These are phyloP conservation scores for Litchi chinensis DNA, from an alignment of 345 rosid genomes.

Conservation along the genomic window DNA sequence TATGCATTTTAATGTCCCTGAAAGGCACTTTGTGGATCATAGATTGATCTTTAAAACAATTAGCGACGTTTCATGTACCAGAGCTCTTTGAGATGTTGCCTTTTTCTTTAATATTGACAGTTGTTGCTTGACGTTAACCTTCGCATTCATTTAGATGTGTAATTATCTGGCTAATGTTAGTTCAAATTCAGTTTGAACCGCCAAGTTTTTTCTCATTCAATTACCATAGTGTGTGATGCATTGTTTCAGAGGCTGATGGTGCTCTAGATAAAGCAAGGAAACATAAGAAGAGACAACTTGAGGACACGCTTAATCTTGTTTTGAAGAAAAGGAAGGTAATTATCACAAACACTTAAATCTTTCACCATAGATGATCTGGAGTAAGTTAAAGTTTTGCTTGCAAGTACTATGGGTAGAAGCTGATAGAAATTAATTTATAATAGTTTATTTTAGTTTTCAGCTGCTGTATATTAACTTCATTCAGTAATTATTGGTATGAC, in stretches of 20 bases:
- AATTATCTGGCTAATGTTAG: constrained; percentile 1
- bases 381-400: background rate
- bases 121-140: background rate
- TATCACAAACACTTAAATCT: background rate
- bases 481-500: background rate
- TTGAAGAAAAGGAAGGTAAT: constrained; percentile 88
- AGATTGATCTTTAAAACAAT: background rate
- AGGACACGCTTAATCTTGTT: constrained; percentile 93
- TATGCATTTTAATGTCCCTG: background rate
- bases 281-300: constrained; percentile 98
- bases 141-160: background rate
- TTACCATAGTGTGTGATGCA: constrained; percentile 13
- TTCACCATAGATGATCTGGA: background rate
- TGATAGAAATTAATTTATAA: background rate
- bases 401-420: constrained; percentile 10
- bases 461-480: background rate
- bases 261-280: constrained; percentile 99
- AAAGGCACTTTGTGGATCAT: background rate
- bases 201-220: constrained; percentile 13
- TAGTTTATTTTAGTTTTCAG: background rate
- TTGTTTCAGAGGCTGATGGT: constrained; percentile 94
- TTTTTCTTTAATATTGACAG: background rate
- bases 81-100: background rate
- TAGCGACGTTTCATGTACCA: background rate
- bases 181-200: constrained; percentile 9